Percentiles rank a stretch among this genome's conserved stretches.
phyloP scores from a whole-genome alignment of 164 flowering plant genomes.

The Chimonanthus praecox region DNA sequence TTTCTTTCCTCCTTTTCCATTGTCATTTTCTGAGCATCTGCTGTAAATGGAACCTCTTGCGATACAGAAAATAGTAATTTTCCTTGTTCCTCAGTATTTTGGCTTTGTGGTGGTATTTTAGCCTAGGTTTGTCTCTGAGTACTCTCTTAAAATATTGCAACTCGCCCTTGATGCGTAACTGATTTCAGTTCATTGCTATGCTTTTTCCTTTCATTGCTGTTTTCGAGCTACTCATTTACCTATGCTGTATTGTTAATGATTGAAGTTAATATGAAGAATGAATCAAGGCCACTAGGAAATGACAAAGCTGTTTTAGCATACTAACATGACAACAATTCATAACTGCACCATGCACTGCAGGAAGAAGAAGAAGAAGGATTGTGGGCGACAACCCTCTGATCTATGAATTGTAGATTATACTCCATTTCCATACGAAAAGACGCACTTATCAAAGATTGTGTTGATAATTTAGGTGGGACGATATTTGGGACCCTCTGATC shows the following conservation, averaged over 20 bases:
- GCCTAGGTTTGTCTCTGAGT: conserved; percentile 1
- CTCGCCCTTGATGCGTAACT: not conserved
- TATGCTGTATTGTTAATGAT: not conserved
- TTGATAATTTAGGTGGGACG: too few relatives aligned
- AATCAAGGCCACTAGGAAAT: not conserved
- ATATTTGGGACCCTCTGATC: too few relatives aligned
- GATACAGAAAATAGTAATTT: conserved; percentile 3
- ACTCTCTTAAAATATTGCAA: not conserved
- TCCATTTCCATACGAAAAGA: too few relatives aligned
- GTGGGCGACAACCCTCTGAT: too few relatives aligned
- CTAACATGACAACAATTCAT: too few relatives aligned
- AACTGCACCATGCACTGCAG: too few relatives aligned
- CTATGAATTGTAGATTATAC: too few relatives aligned
- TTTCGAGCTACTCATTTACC: not conserved
- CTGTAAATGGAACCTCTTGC: conserved; percentile 7
- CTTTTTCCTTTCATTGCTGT: too few relatives aligned
- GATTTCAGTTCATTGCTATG: not conserved
- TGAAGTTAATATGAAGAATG: not conserved
- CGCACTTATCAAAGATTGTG: too few relatives aligned
- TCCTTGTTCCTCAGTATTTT: conserved; percentile 1
- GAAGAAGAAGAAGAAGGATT: too few relatives aligned
- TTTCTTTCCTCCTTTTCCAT: not conserved
- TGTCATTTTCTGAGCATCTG: not conserved
- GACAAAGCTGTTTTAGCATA: too few relatives aligned
- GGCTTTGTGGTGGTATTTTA: not conserved